phyloP scores from a whole-genome alignment of 2,329 filamentous ascomycete species.

The Ceratocystis albifundus region DNA sequence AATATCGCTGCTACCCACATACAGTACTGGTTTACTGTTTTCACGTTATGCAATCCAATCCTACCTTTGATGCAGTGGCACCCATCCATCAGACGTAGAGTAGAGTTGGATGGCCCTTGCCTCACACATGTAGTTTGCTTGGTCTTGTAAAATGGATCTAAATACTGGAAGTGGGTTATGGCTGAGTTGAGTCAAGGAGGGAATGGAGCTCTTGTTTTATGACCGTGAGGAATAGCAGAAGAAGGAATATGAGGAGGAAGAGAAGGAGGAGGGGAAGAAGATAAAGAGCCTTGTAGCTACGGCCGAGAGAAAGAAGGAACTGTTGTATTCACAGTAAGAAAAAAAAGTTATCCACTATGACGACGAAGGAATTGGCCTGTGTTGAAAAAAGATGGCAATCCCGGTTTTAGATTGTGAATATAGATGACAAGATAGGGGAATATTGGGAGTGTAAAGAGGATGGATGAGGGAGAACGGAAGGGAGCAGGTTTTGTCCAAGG shows the following conservation, averaged over 20 bases:
- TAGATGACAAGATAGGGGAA: neutral
- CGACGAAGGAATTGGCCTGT: neutral
- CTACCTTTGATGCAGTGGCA: slow-evolving; percentile 10
- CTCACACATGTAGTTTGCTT: neutral
- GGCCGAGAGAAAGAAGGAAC: neutral
- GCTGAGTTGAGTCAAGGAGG: neutral
- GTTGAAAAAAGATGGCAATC: neutral
- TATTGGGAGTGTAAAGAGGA: neutral
- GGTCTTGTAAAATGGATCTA: neutral
- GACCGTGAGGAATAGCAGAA: neutral
- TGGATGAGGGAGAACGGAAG: no score
- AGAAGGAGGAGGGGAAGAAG: neutral
- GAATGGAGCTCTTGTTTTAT: neutral
- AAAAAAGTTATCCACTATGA: neutral
- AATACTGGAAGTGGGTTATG: neutral
- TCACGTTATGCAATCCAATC: neutral
- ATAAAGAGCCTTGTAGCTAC: neutral
- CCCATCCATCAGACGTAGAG: neutral
- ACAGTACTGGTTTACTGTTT: neutral
- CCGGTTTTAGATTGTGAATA: neutral
- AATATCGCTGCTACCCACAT: neutral
- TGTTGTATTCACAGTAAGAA: neutral
- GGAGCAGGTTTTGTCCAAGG: no score
- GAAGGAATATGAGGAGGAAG: neutral
- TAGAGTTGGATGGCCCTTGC: neutral